Base-by-base conservation (phyloP, 305 asterid species). In the Withania somnifera region DNA sequence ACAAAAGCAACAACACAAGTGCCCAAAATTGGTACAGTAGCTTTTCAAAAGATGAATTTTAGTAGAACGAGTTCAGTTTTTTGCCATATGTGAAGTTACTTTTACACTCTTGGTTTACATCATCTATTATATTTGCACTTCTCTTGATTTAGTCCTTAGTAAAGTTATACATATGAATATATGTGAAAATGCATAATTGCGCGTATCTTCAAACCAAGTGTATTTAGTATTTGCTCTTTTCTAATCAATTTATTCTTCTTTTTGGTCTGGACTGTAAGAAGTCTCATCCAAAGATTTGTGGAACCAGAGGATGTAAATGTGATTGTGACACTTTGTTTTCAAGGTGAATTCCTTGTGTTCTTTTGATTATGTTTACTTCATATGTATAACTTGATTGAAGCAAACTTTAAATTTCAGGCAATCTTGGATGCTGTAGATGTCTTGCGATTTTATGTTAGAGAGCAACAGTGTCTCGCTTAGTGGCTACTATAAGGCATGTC, bases 241-340 rank as follows among this genome's bases (percentile, higher is more conserved):
- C 50, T 42, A 42, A 10, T 42, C 50, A 42, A 42, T 42, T 42
- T 42, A 42, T 42, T 13, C 50, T 42, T 42, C 50, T 42, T 42
- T 42, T 42, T 47, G 3, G 51, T 14, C 14, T 11, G 11, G 3
- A 11, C 51, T 45, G 7, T 45, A 45, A 45, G 51, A 92, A 92
- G 66, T 95, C 97, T 53, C 97, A 92, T 86, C 88, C 91, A 8
- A 92, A 92, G 89, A 89, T 91, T 86, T 92, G 97, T 87, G 97
- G 97, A 28, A 90, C 90, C 47, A 87, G 88, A 85, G 97, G 90
- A 85, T 91, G 91, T 80, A 91, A 85, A 82, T 92, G 97, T 83
- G 97, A 91, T 79, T 92, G 97, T 83, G 97, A 94, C 36, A 89
- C 94, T 82, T 78, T 90, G 82, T 92, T 92, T 87, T 91, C 97